Percentiles rank a stretch among this genome's conserved stretches.
phyloP scores from a whole-genome alignment of 345 rosid species.

The Streptanthus diversifolius region DNA sequence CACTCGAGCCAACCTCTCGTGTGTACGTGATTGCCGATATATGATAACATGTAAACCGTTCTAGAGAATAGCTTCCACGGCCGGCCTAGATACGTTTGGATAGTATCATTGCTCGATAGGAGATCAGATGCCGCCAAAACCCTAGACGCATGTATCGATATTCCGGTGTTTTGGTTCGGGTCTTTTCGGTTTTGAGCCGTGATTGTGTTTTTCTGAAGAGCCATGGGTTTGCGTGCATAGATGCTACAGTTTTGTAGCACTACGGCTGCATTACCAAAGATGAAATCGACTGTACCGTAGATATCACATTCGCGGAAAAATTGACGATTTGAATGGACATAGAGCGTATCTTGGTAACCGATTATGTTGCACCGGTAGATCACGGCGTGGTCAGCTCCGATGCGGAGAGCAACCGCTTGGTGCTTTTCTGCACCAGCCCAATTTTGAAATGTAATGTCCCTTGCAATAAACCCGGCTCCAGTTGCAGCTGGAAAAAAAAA shows the following conservation, averaged over 20 bases:
- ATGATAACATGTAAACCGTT: constrained; percentile 64
- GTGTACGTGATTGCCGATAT: constrained; percentile 73
- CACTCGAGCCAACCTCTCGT: constrained; percentile 96
- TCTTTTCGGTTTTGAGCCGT: constrained; percentile 97
- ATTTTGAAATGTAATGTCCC: constrained; percentile 88
- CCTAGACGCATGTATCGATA: constrained; percentile 82
- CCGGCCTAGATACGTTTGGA: constrained; percentile 75
- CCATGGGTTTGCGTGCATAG: constrained; percentile 81
- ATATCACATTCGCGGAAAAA: constrained; percentile 85
- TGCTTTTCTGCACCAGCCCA: constrained; percentile 88
- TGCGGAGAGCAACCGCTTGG: constrained; percentile 94
- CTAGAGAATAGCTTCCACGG: constrained; percentile 92
- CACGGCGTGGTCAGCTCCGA: constrained; percentile 94
- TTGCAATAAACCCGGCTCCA: constrained; percentile 88
- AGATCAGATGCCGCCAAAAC: constrained; percentile 63
- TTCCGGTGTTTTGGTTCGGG: constrained; percentile 93
- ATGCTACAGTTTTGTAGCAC: constrained; percentile 86
- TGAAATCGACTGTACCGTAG: constrained; percentile 90
- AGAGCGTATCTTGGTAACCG: constrained; percentile 91
- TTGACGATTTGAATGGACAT: constrained; percentile 93
- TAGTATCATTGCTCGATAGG: constrained; percentile 39
- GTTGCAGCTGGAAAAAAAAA: constrained; percentile 57
- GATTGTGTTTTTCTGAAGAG: constrained; percentile 73
- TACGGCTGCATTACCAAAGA: constrained; percentile 92
- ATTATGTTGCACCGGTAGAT: constrained; percentile 72